Conservation (phyloP, 2,329 filamentous ascomycete species). For the Arthrobotrys entomopaga region DNA sequence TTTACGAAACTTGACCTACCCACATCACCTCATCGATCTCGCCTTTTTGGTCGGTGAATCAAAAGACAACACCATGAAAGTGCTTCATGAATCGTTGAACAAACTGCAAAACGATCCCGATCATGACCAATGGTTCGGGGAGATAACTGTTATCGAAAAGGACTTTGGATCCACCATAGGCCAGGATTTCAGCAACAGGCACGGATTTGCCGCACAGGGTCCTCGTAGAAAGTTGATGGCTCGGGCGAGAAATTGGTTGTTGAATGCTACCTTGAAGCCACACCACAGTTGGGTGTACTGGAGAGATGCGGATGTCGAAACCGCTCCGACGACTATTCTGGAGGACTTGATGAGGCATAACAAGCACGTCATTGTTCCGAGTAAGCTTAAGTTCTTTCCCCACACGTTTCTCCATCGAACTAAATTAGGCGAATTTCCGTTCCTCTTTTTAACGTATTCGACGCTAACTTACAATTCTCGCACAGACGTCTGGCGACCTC, state of each 20-base stretch:
- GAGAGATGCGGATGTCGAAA: slow-evolving; percentile 98
- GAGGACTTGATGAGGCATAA: slow-evolving; percentile 99
- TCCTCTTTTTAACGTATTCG: slow-evolving; percentile 6
- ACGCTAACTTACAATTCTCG: slow-evolving; percentile 11
- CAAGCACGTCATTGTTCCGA: slow-evolving; percentile 97
- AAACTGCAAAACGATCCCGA: slow-evolving; percentile 83
- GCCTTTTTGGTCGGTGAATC: slow-evolving; percentile 98
- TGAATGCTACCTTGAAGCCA: slow-evolving; percentile 90
- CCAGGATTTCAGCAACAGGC: slow-evolving; percentile 95
- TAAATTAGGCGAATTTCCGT: slow-evolving; percentile 29
- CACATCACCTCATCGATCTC: slow-evolving; percentile 93
- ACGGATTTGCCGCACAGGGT: slow-evolving; percentile 96
- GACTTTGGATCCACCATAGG: slow-evolving; percentile 98
- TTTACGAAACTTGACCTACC: slow-evolving; percentile 94
- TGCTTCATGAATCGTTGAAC: slow-evolving; percentile 79
- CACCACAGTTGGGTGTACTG: slow-evolving; percentile 99
- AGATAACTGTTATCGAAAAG: slow-evolving; percentile 98
- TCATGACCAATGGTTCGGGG: slow-evolving; percentile 84
- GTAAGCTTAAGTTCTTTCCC: slow-evolving; percentile 68
- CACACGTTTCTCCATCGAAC: slow-evolving; percentile 6
- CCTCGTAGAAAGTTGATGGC: slow-evolving; percentile 96
- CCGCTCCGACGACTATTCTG: slow-evolving; percentile 92
- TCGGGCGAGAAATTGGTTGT: slow-evolving; percentile 93
- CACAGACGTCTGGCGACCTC: slow-evolving; percentile 93
- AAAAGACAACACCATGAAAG: slow-evolving; percentile 84